Evolutionary conservation across 768 basidiomycete genomes (phyloP).

Genomic region (Psilocybe sp.): DNA sequence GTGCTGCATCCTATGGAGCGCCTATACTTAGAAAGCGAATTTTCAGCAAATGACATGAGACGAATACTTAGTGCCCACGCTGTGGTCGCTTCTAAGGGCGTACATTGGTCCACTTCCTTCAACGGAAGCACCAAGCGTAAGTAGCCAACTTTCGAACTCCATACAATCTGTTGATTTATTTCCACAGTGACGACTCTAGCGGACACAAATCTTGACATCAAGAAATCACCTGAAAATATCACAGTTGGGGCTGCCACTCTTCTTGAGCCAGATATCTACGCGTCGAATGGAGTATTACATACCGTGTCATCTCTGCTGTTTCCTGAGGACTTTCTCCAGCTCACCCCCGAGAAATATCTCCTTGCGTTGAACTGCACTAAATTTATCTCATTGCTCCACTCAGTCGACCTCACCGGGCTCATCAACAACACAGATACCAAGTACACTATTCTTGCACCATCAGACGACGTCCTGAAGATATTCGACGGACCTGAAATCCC

Average conservation of each 20-base stretch:
- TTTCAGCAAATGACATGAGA: constrained; percentile 74
- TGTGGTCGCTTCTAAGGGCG: constrained; percentile 51
- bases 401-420: constrained; percentile 68
- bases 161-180: constrained; percentile 5
- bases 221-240: constrained; percentile 50
- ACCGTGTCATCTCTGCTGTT: constrained; percentile 81
- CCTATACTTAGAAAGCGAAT: constrained; percentile 85
- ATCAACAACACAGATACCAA: constrained; percentile 66
- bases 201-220: constrained; percentile 63
- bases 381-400: constrained; percentile 87
- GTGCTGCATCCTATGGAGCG: constrained; percentile 73
- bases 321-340: constrained; percentile 66
- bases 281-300: constrained; percentile 93
- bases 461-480: constrained; percentile 76
- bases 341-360: constrained; percentile 95
- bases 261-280: constrained; percentile 81
- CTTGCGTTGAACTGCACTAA: constrained; percentile 87
- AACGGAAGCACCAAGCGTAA: constrained; percentile 48
- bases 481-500: constrained; percentile 58
- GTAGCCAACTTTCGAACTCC: constrained; percentile 18
- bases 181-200: constrained; percentile 67
- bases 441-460: constrained; percentile 90
- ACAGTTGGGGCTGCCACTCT: constrained; percentile 58
- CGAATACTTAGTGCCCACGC: constrained; percentile 81
- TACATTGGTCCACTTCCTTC: constrained; percentile 70